phyloP scores from a whole-genome alignment of 2,329 filamentous ascomycete genomes.

The Epichloe hybrida region DNA sequence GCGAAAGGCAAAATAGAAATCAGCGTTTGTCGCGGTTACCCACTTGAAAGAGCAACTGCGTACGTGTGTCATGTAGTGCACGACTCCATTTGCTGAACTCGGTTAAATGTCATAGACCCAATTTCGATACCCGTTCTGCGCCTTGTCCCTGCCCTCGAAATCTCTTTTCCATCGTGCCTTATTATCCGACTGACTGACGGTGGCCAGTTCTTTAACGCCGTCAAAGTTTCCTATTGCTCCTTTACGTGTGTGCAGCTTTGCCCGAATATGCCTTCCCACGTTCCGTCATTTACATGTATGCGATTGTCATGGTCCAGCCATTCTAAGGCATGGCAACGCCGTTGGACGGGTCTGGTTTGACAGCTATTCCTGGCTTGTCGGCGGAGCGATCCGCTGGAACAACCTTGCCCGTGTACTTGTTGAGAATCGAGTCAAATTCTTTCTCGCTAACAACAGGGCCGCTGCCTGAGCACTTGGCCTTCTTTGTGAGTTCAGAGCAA shows the following conservation, averaged over 20 bases:
- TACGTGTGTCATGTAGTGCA: no score
- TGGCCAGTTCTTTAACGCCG: background rate
- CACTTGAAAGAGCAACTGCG: no score
- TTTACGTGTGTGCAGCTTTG: background rate
- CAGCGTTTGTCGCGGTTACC: no score
- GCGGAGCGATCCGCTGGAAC: slow-evolving; percentile 21
- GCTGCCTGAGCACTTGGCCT: slow-evolving; percentile 85
- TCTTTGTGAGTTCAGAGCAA: slow-evolving; percentile 85
- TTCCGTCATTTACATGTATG: background rate
- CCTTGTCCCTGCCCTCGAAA: background rate
- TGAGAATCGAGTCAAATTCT: slow-evolving; percentile 73
- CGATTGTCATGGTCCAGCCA: background rate
- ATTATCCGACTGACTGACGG: background rate
- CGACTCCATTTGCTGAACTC: no score
- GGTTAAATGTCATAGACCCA: background rate
- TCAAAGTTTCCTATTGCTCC: background rate
- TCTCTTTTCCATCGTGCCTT: background rate
- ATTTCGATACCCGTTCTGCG: background rate
- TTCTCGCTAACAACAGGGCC: slow-evolving; percentile 81
- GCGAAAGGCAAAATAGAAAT: no score
- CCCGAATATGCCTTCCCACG: background rate
- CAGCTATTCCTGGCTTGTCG: slow-evolving; percentile 47
- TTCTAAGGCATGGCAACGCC: slow-evolving; percentile 5
- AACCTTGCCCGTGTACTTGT: slow-evolving; percentile 43
- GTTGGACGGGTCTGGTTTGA: slow-evolving; percentile 14